A percentile compares a stretch with the other conserved stretches of the same genome.
Conservation (phyloP, 345 rosid species). For the Luvunga scandens region DNA sequence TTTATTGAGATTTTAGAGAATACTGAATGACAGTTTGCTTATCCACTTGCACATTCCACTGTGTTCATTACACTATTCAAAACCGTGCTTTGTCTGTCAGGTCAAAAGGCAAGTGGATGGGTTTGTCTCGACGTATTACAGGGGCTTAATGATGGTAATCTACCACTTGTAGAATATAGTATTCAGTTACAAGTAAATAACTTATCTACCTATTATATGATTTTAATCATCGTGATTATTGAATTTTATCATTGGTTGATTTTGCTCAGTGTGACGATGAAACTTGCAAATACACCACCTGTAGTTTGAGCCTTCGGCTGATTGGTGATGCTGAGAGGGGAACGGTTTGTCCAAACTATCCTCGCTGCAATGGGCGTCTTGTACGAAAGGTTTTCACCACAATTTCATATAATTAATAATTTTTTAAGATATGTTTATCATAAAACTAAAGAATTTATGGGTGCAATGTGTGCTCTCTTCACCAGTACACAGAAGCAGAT, state of each 20-base stretch:
- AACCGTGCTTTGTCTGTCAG: conserved; percentile 37
- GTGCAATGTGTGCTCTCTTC: not conserved
- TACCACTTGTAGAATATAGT: conserved; percentile 7
- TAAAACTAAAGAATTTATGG: not conserved
- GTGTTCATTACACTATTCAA: not conserved
- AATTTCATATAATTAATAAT: not conserved
- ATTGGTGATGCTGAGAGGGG: conserved; percentile 88
- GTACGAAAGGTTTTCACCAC: conserved; percentile 54
- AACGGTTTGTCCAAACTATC: conserved; percentile 94
- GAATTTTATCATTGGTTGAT: not conserved
- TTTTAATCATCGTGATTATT: not conserved
- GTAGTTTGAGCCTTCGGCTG: conserved; percentile 58
- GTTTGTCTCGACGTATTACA: conserved; percentile 73
- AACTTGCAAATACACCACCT: conserved; percentile 79
- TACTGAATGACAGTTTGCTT: not conserved
- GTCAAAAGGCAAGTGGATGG: conserved; percentile 80
- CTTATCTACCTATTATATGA: not conserved
- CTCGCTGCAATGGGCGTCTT: conserved; percentile 83
- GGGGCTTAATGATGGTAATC: conserved; percentile 89
- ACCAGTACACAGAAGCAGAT: conserved; percentile 85
- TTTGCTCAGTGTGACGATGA: conserved; percentile 84
- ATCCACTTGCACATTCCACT: not conserved
- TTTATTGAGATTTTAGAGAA: too few species aligned
- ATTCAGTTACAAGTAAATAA: not conserved
- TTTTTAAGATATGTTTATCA: not conserved